A percentile compares a stretch with the other conserved stretches of the same genome.
phyloP scores from a whole-genome alignment of 345 rosid species.

The Sapria himalayana region DNA sequence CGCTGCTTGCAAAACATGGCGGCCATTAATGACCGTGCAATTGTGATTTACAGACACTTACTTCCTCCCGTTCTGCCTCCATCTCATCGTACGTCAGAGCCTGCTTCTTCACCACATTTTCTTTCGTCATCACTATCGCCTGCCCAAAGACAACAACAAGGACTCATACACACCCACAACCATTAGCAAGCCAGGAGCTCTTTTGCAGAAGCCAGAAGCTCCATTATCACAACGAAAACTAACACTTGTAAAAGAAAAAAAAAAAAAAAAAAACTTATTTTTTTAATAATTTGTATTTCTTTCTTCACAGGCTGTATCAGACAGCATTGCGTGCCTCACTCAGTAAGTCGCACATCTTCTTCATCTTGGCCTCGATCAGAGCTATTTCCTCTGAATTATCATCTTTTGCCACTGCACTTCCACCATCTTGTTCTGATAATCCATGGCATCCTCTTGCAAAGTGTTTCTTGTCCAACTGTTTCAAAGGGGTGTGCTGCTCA shows the following conservation, averaged over 20 bases:
- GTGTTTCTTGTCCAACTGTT: constrained; percentile 73
- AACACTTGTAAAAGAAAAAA: neutral
- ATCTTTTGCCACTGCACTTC: constrained; percentile 23
- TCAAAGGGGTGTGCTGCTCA: constrained; percentile 61
- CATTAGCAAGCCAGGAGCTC: too few species aligned
- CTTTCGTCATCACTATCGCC: constrained; percentile 56
- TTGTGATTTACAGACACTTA: constrained; percentile 10
- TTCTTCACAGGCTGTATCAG: too few species aligned
- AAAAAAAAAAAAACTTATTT: neutral
- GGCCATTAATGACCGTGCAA: too few species aligned
- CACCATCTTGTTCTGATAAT: constrained; percentile 33
- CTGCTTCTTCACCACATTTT: constrained; percentile 84
- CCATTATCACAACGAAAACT: neutral
- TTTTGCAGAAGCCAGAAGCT: too few species aligned
- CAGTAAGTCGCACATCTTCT: constrained; percentile 46
- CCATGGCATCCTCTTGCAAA: constrained; percentile 50
- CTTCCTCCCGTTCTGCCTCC: constrained; percentile 92
- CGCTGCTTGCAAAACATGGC: too few species aligned
- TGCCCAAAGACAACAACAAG: constrained; percentile 11
- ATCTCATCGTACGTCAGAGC: constrained; percentile 88
- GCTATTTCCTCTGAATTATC: constrained; percentile 45
- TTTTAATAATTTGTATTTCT: too few species aligned
- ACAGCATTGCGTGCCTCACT: constrained; percentile 62
- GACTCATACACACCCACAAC: too few species aligned
- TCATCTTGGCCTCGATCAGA: constrained; percentile 50